A percentile compares a stretch with the other conserved stretches of the same genome.
Conservation (phyloP, 495 filamentous ascomycete genomes). For the Xylaria scruposa region DNA sequence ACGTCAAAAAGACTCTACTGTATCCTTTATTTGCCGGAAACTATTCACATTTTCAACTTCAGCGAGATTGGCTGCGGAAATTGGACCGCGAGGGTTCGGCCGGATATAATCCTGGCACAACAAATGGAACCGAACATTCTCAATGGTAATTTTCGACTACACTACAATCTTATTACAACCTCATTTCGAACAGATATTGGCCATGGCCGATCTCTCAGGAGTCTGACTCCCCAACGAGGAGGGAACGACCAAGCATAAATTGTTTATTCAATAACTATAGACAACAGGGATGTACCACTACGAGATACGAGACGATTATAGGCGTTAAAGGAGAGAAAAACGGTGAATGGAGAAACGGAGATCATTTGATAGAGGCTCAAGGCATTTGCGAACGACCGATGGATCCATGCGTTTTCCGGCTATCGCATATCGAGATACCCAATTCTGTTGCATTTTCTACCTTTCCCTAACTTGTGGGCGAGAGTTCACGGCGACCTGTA, state of each 20-base stretch:
- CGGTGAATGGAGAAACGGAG: slow-evolving; percentile 16
- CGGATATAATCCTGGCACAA: not conserved
- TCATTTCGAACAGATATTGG: not conserved
- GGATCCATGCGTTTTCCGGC: slow-evolving; percentile 20
- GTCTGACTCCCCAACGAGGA: not conserved
- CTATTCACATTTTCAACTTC: slow-evolving; percentile 70
- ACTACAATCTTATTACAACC: not conserved
- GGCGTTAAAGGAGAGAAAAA: slow-evolving; percentile 12
- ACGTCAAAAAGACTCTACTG: slow-evolving; percentile 62
- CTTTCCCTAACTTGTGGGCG: slow-evolving; percentile 5
- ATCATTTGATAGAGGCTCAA: not conserved
- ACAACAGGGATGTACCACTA: not conserved
- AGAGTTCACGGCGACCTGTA: slow-evolving; percentile 32
- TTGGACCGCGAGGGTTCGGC: slow-evolving; percentile 22
- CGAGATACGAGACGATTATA: slow-evolving; percentile 1
- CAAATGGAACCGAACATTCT: not conserved
- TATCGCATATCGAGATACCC: slow-evolving; percentile 21
- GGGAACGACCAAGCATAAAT: not conserved
- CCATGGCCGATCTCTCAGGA: not conserved
- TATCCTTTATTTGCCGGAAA: slow-evolving; percentile 71
- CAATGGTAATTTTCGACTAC: not conserved
- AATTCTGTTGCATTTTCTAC: slow-evolving; percentile 21
- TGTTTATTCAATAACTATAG: not conserved
- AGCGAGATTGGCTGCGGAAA: slow-evolving; percentile 57
- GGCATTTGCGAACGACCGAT: slow-evolving; percentile 2